Evolutionary conservation across 345 rosid genomes (phyloP), one percentile per base, ranked within the genome.

Genomic region (Eucalyptus albens): DNA sequence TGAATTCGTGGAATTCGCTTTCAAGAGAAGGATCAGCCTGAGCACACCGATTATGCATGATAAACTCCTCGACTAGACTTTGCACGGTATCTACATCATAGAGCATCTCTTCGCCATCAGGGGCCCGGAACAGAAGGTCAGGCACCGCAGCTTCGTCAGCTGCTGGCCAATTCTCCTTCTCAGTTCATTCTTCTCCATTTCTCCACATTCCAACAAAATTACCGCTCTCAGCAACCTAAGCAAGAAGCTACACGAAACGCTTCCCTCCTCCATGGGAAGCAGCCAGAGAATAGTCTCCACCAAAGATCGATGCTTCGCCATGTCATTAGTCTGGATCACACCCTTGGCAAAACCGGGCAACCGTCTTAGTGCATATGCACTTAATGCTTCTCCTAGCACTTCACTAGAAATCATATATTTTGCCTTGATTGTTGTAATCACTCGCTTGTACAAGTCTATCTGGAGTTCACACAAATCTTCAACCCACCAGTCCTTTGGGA

Each of bases 401-500:
- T 93, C 93, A 60, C 89, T 90, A 2, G 94, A 88, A 87, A 94
- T 94, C 77, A 89, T 91, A 50, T 94, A 95, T 87, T 92, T 94
- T 11, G 94, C 89, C 90, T 92, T 90, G 45, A 95, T 93, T 15
- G 96, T 94, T 33, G 91, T 45, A 15, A 96, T 93, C 27, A 91
- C 94, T 86, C 92, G 92, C 87, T 92, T 96, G 89, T 94, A 96
- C 91, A 96, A 86, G 87, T 93, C 95, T 15, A 96, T 92, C 88
- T 95, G 96, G 85, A 96, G 95, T 86, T 95, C 98, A 69, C 95
- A 93, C n/a, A 96, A 93, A 91, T 96, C 98, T 93, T 96, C 97
- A 4, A 96, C 96, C 98, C 98, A 96, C 98, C 98, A 96, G 47
- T 96, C 98, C 89, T 92, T 94, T 24, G 98, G 98, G 90, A 96